Conservation (phyloP, 2,329 filamentous ascomycete species). For the Metarhizium rileyi region DNA sequence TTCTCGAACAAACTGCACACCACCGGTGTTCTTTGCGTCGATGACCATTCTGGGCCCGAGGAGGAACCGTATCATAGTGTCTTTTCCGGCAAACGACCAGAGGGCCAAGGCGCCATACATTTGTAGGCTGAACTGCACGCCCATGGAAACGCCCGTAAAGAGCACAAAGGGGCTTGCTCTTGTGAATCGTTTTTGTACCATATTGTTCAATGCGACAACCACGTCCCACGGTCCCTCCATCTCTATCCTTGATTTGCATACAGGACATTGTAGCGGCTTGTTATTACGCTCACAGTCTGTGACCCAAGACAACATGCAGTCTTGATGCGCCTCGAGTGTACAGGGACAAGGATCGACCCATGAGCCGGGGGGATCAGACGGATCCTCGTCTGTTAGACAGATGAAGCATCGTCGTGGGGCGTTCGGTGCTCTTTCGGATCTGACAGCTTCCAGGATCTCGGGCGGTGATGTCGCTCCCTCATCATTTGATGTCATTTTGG, state of each 20-base stretch:
- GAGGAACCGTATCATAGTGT: constrained; percentile 33
- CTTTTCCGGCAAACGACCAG: constrained; percentile 41
- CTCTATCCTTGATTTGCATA: constrained; percentile 76
- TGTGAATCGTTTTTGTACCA: constrained; percentile 45
- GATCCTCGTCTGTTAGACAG: constrained; percentile 48
- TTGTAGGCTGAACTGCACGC: constrained; percentile 40
- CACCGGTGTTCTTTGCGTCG: constrained; percentile 15
- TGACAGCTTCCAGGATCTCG: constrained; percentile 10
- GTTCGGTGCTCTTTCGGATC: constrained; percentile 13
- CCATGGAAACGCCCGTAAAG: constrained; percentile 44
- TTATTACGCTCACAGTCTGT: constrained; percentile 67
- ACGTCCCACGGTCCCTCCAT: constrained; percentile 66
- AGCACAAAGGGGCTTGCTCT: constrained; percentile 53
- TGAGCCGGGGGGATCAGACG: constrained; percentile 34
- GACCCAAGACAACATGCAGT: constrained; percentile 84
- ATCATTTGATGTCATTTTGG: constrained; percentile 3
- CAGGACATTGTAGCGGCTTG: constrained; percentile 69
- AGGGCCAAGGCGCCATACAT: constrained; percentile 43
- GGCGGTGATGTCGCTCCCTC: constrained; percentile 6
- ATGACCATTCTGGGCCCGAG: constrained; percentile 22
- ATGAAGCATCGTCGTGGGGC: constrained; percentile 48
- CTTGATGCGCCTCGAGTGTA: constrained; percentile 82
- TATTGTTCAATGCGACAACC: constrained; percentile 57
- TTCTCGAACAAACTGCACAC: constrained; percentile 17
- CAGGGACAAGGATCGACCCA: constrained; percentile 92